These are phyloP conservation scores for Pleurotus ostreatus DNA, from an alignment of 768 basidiomycete genomes.

Conservation along the genomic window DNA sequence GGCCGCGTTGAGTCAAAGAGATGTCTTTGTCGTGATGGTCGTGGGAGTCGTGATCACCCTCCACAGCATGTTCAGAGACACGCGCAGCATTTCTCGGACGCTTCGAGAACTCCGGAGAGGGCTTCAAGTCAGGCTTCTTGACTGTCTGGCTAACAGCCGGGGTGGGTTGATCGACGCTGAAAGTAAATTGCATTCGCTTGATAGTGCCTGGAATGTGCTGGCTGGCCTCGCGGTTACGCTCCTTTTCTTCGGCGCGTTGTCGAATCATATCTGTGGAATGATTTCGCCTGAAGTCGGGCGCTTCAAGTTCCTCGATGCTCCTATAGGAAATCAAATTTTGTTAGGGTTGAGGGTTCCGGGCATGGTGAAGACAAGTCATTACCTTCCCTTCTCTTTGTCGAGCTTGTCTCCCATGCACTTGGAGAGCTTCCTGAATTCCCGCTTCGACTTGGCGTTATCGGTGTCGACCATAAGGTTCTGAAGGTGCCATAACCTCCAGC, in stretches of 20 bases:
- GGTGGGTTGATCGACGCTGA: conserved; percentile 71
- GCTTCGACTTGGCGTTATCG: conserved; percentile 84
- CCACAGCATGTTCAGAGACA: conserved; percentile 24
- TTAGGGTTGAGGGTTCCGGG: conserved; percentile 31
- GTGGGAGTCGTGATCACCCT: conserved; percentile 19
- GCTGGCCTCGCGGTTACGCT: conserved; percentile 70
- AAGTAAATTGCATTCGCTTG: conserved; percentile 89
- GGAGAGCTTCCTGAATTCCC: conserved; percentile 87
- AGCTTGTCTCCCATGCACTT: conserved; percentile 89
- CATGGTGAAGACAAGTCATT: conserved; percentile 24
- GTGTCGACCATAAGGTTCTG: conserved; percentile 89
- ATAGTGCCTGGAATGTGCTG: conserved; percentile 68
- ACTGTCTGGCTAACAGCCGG: conserved; percentile 25
- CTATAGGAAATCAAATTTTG: conserved; percentile 31
- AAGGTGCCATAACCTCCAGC: conserved; percentile 90
- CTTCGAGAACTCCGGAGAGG: conserved; percentile 57
- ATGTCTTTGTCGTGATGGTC: conserved; percentile 33
- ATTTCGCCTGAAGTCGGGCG: conserved; percentile 78
- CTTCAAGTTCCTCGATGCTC: conserved; percentile 81
- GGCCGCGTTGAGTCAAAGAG: conserved; percentile 29
- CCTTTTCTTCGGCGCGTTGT: conserved; percentile 77
- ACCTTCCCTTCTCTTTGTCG: conserved; percentile 92
- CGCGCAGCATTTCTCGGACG: conserved; percentile 29
- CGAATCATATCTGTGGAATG: conserved; percentile 77
- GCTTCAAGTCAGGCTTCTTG: conserved; percentile 65